Evolutionary conservation across 2,329 filamentous ascomycete genomes (phyloP).

Genomic region (Chaetomium globosum): DNA sequence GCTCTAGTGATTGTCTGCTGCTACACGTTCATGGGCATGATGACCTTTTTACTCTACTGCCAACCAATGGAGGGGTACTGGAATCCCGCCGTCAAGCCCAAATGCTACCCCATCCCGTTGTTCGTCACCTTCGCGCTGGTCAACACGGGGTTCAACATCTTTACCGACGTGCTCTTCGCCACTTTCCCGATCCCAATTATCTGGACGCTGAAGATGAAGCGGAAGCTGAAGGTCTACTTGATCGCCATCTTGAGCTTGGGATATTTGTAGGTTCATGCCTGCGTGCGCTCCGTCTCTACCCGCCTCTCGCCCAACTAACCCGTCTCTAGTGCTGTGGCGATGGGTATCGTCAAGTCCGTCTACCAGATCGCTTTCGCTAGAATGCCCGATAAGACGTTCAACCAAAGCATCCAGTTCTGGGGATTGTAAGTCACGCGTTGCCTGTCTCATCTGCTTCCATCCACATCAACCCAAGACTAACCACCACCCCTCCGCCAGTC

Average conservation of each 20-base stretch:
- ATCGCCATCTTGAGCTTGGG: constrained; percentile 48
- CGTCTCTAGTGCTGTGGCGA: constrained; percentile 42
- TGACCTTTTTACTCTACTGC: constrained; percentile 37
- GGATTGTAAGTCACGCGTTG: constrained; percentile 40
- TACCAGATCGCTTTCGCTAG: constrained; percentile 43
- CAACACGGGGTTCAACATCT: constrained; percentile 45
- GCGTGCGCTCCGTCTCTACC: background rate
- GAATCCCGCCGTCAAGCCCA: constrained; percentile 29
- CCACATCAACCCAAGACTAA: background rate
- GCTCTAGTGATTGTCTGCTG: constrained; percentile 32
- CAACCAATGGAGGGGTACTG: constrained; percentile 35
- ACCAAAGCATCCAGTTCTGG: constrained; percentile 40
- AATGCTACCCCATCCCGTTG: constrained; percentile 31
- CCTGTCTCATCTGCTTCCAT: background rate
- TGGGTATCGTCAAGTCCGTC: constrained; percentile 47
- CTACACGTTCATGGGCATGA: constrained; percentile 34
- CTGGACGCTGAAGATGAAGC: constrained; percentile 47
- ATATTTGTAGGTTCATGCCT: constrained; percentile 42
- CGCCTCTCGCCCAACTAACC: background rate
- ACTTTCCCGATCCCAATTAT: constrained; percentile 49
- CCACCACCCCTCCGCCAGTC: constrained; percentile 10
- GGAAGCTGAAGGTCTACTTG: constrained; percentile 45
- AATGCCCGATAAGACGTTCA: constrained; percentile 42
- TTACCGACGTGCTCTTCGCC: constrained; percentile 50
- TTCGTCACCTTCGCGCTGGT: constrained; percentile 49